Evolutionary conservation across 2,329 filamentous ascomycete genomes (phyloP), one percentile per base, ranked within the genome.

Genomic region (Claviceps monticola): DNA sequence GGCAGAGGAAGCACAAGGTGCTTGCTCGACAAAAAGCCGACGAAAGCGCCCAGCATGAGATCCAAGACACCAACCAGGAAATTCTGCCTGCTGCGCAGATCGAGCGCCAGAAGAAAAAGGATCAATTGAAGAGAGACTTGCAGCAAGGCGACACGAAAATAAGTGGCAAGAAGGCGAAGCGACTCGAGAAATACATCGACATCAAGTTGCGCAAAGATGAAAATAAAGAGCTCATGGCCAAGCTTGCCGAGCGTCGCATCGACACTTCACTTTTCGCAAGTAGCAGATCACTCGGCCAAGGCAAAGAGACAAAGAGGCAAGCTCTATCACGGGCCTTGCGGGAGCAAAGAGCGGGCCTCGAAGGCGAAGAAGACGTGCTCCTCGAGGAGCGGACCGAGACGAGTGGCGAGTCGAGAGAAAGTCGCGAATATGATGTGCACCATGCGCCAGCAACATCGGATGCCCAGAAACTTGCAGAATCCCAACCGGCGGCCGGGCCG

Each of bases 151-250:
- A 73, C 1, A 60, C 64, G 45, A 81, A 82, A 60, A 71, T 82
- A 62, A 82, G 72, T 60, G 72, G 78, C 54, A 82, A 84, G 62
- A 84, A 84, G 64, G 77, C 80, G 5, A 83, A 84, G 68, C 74
- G 81, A 1, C 63, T 84, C 41, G 80, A 83, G 56, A 84, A 84
- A 61, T 84, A 83, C 62, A 82, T 84, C 57, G 90, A 97, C 61
- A 93, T 79, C 53, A 98, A 98, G 74, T 73, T 98, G 46, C 86
- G 83, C 66, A 96, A 95, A 66, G 93, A 98, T 63, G 91, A 97
- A 66, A 95, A 88, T 61, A 75, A 87, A 29, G 85, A 82, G 52
- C 72, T 98, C 34, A 75, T 97, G 59, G 86, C 86, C 63, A 90
- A 93, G 64, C 75, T 98, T 26, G 86, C 87, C 17, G 75, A 80